Base-by-base conservation (phyloP, 345 rosid species). In the Bretschneidera sinensis region DNA sequence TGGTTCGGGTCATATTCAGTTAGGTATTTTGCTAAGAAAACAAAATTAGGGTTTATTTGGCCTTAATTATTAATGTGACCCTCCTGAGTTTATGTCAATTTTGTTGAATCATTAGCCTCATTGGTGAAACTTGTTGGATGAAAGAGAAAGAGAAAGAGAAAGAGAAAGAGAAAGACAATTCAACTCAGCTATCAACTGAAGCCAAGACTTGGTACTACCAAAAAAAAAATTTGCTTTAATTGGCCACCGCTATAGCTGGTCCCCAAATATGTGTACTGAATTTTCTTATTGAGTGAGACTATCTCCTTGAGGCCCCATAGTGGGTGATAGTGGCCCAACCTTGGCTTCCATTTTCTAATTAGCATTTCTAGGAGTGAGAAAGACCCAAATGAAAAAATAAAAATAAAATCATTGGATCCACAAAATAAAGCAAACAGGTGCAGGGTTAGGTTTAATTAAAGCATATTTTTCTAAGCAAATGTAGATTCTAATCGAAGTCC, bases 391-490 rank as follows among this genome's bases (percentile, higher is more conserved):
- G n/a, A n/a, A n/a, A n/a, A n/a, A n/a, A n/a, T n/a, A n/a, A n/a
- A n/a, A n/a, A n/a, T 23, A 25, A 67, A 67, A 65, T 73, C 71
- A 75, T 77, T 82, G 81, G 84, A 80, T 76, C 81, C 79, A 56
- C 76, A 68, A 61, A 28, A 48, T 56, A 61, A 76, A 73, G 63
- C 53, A 55, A 73, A 78, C 71, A 67, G 54, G 64, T 33, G n/a
- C n/a, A n/a, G n/a, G 61, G 68, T 76, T 60, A 60, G 79, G 74
- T 76, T 65, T 24, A 62, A 65, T 66, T 49, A 48, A 60, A 53
- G 48, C 23, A 23, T 47, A 24, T 50, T 21, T 24, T 25, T 57
- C 34, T 57, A 51, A 60, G 39, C 54, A 54, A 52, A 58, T 61
- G 51, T 55, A 54, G 66, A 69, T 68, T 71, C 73, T 76, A 59